phyloP scores from a whole-genome alignment of 2,329 filamentous ascomycete species.

The Clonostachys rosea region DNA sequence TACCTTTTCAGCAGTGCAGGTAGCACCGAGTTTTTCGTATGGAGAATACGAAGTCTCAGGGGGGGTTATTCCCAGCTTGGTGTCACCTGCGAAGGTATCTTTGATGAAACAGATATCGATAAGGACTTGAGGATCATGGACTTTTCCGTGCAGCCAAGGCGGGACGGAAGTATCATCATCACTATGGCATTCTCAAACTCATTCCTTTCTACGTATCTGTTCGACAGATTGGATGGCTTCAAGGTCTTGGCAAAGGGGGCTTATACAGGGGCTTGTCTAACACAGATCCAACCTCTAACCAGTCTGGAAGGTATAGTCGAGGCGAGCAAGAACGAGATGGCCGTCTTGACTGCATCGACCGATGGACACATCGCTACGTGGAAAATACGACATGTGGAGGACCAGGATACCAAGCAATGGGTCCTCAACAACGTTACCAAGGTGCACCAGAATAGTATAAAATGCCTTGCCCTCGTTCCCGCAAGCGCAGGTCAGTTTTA shows the following conservation, averaged over 20 bases:
- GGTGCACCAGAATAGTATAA: slow-evolving; percentile 80
- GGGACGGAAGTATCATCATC: slow-evolving; percentile 44
- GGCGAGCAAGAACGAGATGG: slow-evolving; percentile 14
- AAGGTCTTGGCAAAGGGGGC: slow-evolving; percentile 43
- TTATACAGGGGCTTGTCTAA: slow-evolving; percentile 74
- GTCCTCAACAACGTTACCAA: slow-evolving; percentile 24
- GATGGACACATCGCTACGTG: slow-evolving; percentile 73
- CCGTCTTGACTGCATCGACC: slow-evolving; percentile 67
- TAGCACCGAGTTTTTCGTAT: slow-evolving; percentile 84
- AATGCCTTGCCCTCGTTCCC: slow-evolving; percentile 47
- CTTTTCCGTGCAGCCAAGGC: slow-evolving; percentile 54
- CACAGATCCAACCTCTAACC: slow-evolving; percentile 42
- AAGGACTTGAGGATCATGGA: slow-evolving; percentile 76
- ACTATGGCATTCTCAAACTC: slow-evolving; percentile 83
- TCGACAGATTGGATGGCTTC: slow-evolving; percentile 36
- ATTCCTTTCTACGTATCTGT: slow-evolving; percentile 58
- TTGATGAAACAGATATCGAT: slow-evolving; percentile 41
- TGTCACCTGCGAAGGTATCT: slow-evolving; percentile 51
- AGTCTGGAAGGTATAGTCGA: slow-evolving; percentile 18
- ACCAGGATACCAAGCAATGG: slow-evolving; percentile 6
- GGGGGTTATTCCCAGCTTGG: slow-evolving; percentile 12
- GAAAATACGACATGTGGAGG: slow-evolving; percentile 26
- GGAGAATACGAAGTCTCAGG: slow-evolving; percentile 49
- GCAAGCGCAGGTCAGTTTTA: slow-evolving; percentile 27
- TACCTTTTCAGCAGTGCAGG: slow-evolving; percentile 85